phyloP scores from a whole-genome alignment of 176 grass and related monocot species.

The Aegilops speltoides region DNA sequence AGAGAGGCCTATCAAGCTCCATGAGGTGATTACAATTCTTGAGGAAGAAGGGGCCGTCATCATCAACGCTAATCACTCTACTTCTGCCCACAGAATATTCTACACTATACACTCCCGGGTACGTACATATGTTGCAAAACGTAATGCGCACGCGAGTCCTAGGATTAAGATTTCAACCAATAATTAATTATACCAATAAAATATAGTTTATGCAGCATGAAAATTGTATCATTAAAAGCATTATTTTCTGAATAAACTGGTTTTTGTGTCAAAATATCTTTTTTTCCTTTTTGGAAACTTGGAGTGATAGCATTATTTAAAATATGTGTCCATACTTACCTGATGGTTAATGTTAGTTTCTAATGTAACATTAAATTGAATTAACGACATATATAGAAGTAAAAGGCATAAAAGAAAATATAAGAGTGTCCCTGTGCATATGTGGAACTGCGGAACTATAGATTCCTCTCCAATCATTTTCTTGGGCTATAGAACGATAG shows the following conservation, averaged over 20 bases:
- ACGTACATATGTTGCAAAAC: neutral
- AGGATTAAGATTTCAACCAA: neutral
- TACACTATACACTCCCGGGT: constrained; percentile 60
- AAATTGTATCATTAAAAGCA: neutral
- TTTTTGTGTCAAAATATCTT: neutral
- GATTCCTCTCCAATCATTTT: neutral
- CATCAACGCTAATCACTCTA: constrained; percentile 40
- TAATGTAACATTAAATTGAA: neutral
- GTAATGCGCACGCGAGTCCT: neutral
- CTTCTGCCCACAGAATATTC: constrained; percentile 32
- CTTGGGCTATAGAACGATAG: neutral
- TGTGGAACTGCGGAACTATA: neutral
- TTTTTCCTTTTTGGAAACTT: neutral
- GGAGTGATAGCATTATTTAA: neutral
- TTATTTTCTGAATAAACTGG: neutral
- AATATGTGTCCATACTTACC: neutral
- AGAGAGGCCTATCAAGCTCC: constrained; percentile 38
- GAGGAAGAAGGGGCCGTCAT: constrained; percentile 75
- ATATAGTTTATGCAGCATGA: neutral
- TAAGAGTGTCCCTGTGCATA: neutral
- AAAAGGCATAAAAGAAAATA: neutral
- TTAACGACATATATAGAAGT: neutral
- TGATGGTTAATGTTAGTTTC: neutral
- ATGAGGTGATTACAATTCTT: constrained; percentile 49
- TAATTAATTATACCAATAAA: neutral